phyloP scores from a whole-genome alignment of 306 rosid genomes.

The apple (Malus domestica) region DNA sequence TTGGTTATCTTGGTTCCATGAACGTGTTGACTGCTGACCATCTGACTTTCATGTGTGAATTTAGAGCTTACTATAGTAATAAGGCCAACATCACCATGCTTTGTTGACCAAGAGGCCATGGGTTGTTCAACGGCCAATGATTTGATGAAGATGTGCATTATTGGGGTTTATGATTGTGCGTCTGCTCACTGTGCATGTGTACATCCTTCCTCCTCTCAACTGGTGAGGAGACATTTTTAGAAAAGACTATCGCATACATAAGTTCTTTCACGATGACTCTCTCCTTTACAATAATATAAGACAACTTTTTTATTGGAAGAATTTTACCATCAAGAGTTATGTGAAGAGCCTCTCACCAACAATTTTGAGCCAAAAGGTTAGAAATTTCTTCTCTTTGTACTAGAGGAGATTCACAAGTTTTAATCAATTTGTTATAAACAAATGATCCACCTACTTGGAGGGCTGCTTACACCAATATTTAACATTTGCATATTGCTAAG shows the following conservation, averaged over 20 bases:
- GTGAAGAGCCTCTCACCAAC: too few relatives aligned
- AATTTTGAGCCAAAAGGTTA: too few relatives aligned
- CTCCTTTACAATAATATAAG: too few relatives aligned
- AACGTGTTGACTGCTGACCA: slow-evolving; percentile 1
- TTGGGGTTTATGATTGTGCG: background rate
- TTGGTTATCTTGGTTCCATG: slow-evolving; percentile 14
- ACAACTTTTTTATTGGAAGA: too few relatives aligned
- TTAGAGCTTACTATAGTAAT: slow-evolving; percentile 3
- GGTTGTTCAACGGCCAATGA: slow-evolving; percentile 22
- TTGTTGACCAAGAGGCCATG: slow-evolving; percentile 18
- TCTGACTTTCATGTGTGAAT: slow-evolving; percentile 12
- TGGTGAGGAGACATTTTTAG: background rate
- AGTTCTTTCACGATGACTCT: background rate
- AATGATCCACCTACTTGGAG: too few relatives aligned
- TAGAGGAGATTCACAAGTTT: too few relatives aligned
- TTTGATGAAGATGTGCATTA: slow-evolving; percentile 15
- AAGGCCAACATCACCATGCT: slow-evolving; percentile 17
- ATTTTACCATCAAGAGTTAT: too few relatives aligned
- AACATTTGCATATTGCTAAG: too few relatives aligned
- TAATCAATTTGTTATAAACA: too few relatives aligned
- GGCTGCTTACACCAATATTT: too few relatives aligned
- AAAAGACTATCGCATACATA: background rate
- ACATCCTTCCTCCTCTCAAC: background rate
- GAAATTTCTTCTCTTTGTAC: too few relatives aligned
- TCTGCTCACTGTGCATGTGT: background rate